These are phyloP conservation scores for Claviceps purpurea DNA, from an alignment of 2,329 filamentous ascomycete genomes.

Conservation along the genomic window DNA sequence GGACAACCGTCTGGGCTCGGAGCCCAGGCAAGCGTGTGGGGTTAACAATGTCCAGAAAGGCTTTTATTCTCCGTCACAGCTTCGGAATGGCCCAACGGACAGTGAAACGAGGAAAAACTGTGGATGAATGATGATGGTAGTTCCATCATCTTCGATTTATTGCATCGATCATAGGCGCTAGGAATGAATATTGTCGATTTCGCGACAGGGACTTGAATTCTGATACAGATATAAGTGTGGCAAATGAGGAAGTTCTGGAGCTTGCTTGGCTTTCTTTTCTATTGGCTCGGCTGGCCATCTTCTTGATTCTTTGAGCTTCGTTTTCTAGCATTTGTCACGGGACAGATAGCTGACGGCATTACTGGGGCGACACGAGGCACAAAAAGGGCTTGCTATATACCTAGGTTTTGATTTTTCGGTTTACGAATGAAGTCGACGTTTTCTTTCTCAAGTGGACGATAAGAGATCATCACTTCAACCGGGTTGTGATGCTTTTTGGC, in stretches of 20 bases:
- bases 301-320: constrained; percentile 4
- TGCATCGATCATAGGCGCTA: constrained; percentile 4
- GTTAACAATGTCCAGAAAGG: constrained; percentile 34
- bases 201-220: not conserved
- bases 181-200: constrained; percentile 5
- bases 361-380: constrained; percentile 9
- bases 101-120: not conserved
- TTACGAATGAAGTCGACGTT: constrained; percentile 5
- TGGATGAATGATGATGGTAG: not conserved
- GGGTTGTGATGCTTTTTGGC: constrained; percentile 8
- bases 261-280: constrained; percentile 5
- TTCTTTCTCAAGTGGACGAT: constrained; percentile 1
- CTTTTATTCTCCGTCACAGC: not conserved
- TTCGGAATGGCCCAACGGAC: not conserved
- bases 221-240: constrained; percentile 7
- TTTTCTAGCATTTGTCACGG: constrained; percentile 4
- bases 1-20: constrained; percentile 69
- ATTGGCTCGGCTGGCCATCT: constrained; percentile 1
- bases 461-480: constrained; percentile 8
- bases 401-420: constrained; percentile 9
- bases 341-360: constrained; percentile 9
- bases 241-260: constrained; percentile 10
- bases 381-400: constrained; percentile 11
- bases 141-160: not conserved
- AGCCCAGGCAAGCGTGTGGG: constrained; percentile 89